Conservation (phyloP, 257 asterid genomes). For the Solanum sitiens region DNA sequence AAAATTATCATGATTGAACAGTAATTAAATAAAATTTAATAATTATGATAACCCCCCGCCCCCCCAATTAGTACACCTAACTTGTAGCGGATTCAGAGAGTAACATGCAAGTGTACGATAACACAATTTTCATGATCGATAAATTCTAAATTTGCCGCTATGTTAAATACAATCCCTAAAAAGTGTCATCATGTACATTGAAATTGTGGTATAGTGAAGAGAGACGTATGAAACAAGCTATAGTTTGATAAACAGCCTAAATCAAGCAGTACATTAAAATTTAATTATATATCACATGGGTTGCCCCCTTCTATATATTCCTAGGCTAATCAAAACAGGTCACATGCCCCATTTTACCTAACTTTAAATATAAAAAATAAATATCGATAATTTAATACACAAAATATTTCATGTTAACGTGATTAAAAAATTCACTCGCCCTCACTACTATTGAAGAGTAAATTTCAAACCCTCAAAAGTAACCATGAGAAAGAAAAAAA, state of each 20-base stretch:
- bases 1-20: neutral
- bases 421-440: neutral
- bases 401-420: neutral
- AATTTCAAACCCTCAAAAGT: neutral
- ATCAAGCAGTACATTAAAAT: neutral
- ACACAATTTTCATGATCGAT: neutral
- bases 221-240: neutral
- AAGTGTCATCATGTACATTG: neutral
- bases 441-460: neutral
- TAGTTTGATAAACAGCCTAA: neutral
- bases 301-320: neutral
- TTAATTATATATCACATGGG: conserved; percentile 9
- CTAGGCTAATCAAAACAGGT: conserved; percentile 2
- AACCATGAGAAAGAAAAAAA: neutral
- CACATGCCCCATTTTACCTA: neutral
- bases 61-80: neutral
- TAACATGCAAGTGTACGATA: neutral
- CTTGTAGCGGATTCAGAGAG: neutral
- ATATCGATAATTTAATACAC: rapidly evolving
- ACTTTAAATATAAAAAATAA: neutral
- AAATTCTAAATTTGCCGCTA: neutral
- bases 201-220: neutral
- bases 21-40: neutral
- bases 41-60: neutral
- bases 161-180: neutral